Evolutionary conservation across 352 stramenopile species (phyloP).

Genomic region (Phytophthora cryptogea): DNA sequence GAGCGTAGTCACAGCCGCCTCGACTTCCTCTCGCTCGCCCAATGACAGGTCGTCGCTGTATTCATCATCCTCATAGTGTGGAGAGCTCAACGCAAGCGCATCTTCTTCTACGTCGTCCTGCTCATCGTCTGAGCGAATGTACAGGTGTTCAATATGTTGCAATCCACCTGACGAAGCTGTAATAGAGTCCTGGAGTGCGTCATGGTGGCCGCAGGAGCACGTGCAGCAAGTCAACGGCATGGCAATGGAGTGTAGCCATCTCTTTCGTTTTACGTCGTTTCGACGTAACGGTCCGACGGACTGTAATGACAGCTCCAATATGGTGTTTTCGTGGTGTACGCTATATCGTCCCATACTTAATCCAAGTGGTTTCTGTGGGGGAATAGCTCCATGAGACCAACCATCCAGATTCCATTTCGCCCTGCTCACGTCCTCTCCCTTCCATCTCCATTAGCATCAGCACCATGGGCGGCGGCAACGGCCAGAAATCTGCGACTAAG

Average conservation of each 20-base stretch:
- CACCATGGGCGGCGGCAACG: slow-evolving; percentile 84
- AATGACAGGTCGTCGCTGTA: not conserved
- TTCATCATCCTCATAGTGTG: slow-evolving; percentile 5
- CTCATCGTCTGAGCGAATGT: not conserved
- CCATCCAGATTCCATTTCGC: slow-evolving; percentile 4
- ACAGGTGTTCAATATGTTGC: not conserved
- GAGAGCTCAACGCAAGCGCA: slow-evolving; percentile 3
- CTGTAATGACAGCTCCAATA: not conserved
- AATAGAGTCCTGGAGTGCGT: not conserved
- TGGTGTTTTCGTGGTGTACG: not conserved
- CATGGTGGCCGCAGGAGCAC: slow-evolving; percentile 17
- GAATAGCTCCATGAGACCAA: too few species aligned
- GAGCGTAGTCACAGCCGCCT: slow-evolving; percentile 25
- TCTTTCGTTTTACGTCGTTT: slow-evolving; percentile 22
- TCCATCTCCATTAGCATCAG: not conserved
- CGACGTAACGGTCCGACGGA: slow-evolving; percentile 11
- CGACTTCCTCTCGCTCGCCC: slow-evolving; percentile 13
- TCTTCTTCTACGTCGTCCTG: slow-evolving; percentile 5
- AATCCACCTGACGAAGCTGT: not conserved
- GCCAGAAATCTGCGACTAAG: slow-evolving; percentile 80
- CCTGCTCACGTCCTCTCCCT: not conserved
- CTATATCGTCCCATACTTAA: not conserved
- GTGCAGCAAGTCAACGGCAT: slow-evolving; percentile 11
- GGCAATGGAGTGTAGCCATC: slow-evolving; percentile 26
- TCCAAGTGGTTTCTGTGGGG: not conserved